Conservation (phyloP, 2,329 filamentous ascomycete species). For the Gnomoniopsis smithogilvyi region DNA sequence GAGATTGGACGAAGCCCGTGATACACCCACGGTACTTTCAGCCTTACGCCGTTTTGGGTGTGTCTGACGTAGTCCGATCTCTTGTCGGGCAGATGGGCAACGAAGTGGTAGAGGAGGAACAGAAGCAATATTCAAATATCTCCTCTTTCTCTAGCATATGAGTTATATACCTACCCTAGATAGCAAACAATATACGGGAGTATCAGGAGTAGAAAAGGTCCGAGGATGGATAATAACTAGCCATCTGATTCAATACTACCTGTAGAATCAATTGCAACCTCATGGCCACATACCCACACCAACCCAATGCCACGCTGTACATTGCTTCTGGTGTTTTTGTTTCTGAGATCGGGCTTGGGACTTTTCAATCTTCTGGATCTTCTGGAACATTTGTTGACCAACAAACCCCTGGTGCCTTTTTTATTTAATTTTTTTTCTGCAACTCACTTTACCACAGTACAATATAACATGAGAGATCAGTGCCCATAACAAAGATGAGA, state of each 20-base stretch:
- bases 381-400: too few species aligned
- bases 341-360: too few species aligned
- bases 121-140: too few species aligned
- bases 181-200: neutral
- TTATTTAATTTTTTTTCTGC: neutral
- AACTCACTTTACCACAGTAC: neutral
- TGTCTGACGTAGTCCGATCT: neutral
- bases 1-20: neutral
- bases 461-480: neutral
- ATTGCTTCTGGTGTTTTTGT: conserved; percentile 2
- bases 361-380: too few species aligned
- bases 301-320: too few species aligned
- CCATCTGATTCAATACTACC: too few species aligned
- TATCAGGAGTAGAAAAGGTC: neutral
- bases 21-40: neutral
- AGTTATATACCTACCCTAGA: too few species aligned
- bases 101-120: neutral
- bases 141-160: neutral
- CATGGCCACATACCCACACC: neutral
- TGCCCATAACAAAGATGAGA: too few species aligned
- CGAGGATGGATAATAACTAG: neutral
- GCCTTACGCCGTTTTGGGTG: neutral
- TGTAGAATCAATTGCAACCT: too few species aligned
- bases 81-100: neutral
- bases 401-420: neutral